phyloP scores from a whole-genome alignment of 176 grass and related monocot species.

The Typha latifolia region DNA sequence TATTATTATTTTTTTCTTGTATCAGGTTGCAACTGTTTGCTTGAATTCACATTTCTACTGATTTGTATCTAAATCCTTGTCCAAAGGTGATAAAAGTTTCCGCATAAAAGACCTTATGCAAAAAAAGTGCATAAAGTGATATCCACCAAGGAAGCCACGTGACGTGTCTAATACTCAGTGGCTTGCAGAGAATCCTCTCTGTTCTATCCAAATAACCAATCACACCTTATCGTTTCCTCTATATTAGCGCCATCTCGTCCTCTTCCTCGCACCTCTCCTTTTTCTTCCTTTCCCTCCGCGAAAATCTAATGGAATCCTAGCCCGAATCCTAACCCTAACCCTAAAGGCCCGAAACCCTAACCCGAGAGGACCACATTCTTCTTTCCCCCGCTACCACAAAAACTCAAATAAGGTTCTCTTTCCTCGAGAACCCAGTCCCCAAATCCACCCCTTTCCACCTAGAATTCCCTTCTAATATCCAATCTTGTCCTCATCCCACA shows the following conservation, averaged over 20 bases:
- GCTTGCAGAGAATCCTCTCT: background rate
- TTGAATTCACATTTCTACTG: too few relatives aligned
- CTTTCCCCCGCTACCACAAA: background rate
- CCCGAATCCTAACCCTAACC: slow-evolving; percentile 2
- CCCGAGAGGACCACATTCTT: background rate
- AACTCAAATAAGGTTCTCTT: background rate
- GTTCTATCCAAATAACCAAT: background rate
- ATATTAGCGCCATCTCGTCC: background rate
- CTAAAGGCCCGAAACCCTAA: background rate
- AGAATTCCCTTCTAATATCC: background rate
- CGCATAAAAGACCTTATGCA: background rate
- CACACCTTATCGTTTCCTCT: background rate
- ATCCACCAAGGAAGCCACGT: background rate
- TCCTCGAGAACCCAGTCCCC: background rate
- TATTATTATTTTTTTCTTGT: too few relatives aligned
- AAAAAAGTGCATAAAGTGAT: background rate
- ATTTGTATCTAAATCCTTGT: too few relatives aligned
- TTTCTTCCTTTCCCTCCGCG: background rate
- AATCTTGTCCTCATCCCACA: background rate
- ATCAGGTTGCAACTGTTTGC: too few relatives aligned
- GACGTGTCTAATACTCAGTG: background rate
- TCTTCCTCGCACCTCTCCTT: background rate
- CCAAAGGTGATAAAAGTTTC: background rate
- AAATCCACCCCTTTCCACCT: background rate
- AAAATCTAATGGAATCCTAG: background rate